A percentile compares a stretch with the other conserved stretches of the same genome.
phyloP scores from a whole-genome alignment of 306 rosid genomes.

The Citrullus colocynthis region DNA sequence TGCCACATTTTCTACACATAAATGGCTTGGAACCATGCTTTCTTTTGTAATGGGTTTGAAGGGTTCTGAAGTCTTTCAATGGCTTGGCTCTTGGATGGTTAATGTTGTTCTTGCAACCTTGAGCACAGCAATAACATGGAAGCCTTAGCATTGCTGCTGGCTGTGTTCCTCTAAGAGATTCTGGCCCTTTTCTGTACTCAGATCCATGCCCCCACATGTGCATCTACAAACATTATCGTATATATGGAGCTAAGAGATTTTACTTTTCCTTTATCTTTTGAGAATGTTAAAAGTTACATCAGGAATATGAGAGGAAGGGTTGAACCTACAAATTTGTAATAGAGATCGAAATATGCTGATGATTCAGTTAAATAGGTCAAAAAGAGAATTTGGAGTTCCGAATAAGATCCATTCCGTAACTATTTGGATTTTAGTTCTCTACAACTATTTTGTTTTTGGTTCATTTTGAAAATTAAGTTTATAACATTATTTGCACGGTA shows the following conservation, averaged over 20 bases:
- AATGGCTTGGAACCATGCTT: conserved; percentile 88
- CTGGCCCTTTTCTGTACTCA: conserved; percentile 83
- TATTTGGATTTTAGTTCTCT: too few relatives aligned
- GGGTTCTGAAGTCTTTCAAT: conserved; percentile 85
- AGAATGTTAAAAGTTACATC: too few relatives aligned
- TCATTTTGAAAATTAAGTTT: too few relatives aligned
- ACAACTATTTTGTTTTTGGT: too few relatives aligned
- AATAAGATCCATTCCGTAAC: background rate
- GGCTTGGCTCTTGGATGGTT: conserved; percentile 90
- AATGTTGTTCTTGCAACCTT: conserved; percentile 93
- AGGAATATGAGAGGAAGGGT: background rate
- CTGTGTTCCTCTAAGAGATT: conserved; percentile 75
- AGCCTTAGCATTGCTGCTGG: conserved; percentile 95
- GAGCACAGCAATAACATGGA: conserved; percentile 88
- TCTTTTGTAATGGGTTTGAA: conserved; percentile 89
- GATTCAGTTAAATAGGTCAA: background rate
- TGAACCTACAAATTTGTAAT: background rate
- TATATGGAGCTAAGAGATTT: background rate
- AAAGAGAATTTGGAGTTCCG: background rate
- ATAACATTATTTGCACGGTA: too few relatives aligned
- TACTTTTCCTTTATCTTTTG: too few relatives aligned
- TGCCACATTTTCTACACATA: conserved; percentile 72
- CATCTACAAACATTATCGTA: conserved; percentile 33
- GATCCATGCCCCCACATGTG: conserved; percentile 99
- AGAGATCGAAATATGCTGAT: background rate